Evolutionary conservation across 108 stramenopile species (phyloP).

Genomic region (Fistulifera pelliculosa): DNA sequence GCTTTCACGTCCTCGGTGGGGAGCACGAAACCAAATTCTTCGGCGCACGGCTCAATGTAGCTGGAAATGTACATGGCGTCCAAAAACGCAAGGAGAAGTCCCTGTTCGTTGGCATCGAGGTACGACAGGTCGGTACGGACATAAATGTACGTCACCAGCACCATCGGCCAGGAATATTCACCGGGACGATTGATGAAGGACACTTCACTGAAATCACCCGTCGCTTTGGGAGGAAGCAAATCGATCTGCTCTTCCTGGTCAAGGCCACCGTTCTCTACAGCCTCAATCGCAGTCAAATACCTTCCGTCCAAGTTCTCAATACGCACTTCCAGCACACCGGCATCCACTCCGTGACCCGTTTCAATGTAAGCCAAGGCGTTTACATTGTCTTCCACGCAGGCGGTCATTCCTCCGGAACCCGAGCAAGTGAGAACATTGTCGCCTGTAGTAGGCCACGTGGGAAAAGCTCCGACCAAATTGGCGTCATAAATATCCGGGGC

Average conservation of each 20-base stretch:
- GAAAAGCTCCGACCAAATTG: slow-evolving; percentile 26
- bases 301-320: slow-evolving; percentile 52
- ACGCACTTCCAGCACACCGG: slow-evolving; percentile 55
- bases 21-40: slow-evolving; percentile 36
- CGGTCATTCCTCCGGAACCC: slow-evolving; percentile 62
- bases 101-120: slow-evolving; percentile 27
- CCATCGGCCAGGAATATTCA: slow-evolving; percentile 75
- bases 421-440: background rate
- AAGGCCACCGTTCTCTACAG: slow-evolving; percentile 46
- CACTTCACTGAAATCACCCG: slow-evolving; percentile 47
- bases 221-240: slow-evolving; percentile 33
- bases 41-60: slow-evolving; percentile 25
- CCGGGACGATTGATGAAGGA: slow-evolving; percentile 36
- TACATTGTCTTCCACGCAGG: slow-evolving; percentile 38
- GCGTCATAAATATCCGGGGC: slow-evolving; percentile 61
- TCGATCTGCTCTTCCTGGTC: slow-evolving; percentile 31
- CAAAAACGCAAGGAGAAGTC: slow-evolving; percentile 46
- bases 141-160: slow-evolving; percentile 73
- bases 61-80: slow-evolving; percentile 28
- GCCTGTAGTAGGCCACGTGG: slow-evolving; percentile 28
- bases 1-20: slow-evolving; percentile 21
- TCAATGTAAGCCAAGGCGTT: slow-evolving; percentile 84
- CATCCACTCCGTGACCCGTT: slow-evolving; percentile 65
- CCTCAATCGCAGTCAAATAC: slow-evolving; percentile 43
- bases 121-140: slow-evolving; percentile 51